These are phyloP conservation scores for Phytophthora constricta DNA, from an alignment of 352 stramenopile species.

Conservation along the genomic window DNA sequence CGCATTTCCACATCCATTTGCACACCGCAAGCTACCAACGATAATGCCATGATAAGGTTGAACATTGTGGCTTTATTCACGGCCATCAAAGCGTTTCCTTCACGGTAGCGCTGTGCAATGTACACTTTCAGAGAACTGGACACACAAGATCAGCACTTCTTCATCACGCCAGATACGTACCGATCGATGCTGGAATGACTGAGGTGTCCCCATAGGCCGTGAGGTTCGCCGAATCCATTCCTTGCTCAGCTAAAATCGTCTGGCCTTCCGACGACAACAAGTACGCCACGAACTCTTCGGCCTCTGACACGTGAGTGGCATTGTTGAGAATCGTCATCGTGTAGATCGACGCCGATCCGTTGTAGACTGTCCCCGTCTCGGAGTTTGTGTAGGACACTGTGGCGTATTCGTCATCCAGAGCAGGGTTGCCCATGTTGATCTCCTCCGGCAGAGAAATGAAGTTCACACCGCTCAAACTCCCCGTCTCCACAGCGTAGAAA, in stretches of 20 bases:
- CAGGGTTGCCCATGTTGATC: conserved; percentile 38
- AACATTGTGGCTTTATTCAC: too few relatives aligned
- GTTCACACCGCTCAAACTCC: conserved; percentile 31
- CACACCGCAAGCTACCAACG: too few relatives aligned
- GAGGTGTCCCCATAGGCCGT: conserved; percentile 38
- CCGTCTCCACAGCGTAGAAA: conserved; percentile 39
- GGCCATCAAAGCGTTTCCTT: too few relatives aligned
- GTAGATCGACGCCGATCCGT: conserved; percentile 44
- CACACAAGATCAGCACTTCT: background rate
- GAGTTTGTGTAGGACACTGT: conserved; percentile 44
- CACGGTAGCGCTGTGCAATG: too few relatives aligned
- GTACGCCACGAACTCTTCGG: conserved; percentile 37
- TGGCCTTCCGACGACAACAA: conserved; percentile 38
- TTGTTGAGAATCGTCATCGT: conserved; percentile 42
- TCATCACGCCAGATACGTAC: conserved; percentile 34
- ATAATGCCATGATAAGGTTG: too few relatives aligned
- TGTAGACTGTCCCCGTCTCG: conserved; percentile 38
- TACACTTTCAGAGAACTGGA: background rate
- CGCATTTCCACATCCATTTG: too few relatives aligned
- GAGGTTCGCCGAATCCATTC: conserved; percentile 37
- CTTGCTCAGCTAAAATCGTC: conserved; percentile 30
- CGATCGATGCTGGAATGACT: conserved; percentile 23
- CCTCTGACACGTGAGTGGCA: conserved; percentile 38
- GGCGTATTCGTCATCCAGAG: conserved; percentile 36
- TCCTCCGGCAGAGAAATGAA: conserved; percentile 39